Percentiles rank a stretch among this genome's conserved stretches.
phyloP scores from a whole-genome alignment of 768 basidiomycete genomes.

The Favolaschia claudopus region DNA sequence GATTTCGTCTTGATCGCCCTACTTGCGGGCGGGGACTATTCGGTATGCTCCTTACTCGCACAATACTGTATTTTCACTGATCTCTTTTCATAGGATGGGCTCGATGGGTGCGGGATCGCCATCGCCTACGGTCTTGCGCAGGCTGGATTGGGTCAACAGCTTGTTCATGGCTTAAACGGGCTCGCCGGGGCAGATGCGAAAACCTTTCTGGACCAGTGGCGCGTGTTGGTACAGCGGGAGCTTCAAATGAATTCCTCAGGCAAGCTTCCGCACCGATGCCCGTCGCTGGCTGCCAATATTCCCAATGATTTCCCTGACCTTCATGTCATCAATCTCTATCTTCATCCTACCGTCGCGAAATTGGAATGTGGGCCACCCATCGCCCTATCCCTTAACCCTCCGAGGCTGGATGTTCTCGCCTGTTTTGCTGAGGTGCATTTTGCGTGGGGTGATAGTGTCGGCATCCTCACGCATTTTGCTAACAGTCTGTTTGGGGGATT shows the following conservation, averaged over 20 bases:
- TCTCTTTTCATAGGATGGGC: slow-evolving; percentile 9
- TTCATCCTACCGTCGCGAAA: slow-evolving; percentile 38
- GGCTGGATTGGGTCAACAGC: neutral
- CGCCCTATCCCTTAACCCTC: neutral
- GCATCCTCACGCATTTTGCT: neutral
- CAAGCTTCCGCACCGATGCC: slow-evolving; percentile 41
- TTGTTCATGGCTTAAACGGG: no score
- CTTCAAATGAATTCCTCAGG: slow-evolving; percentile 35
- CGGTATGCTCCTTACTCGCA: slow-evolving; percentile 33
- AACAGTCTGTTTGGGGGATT: neutral
- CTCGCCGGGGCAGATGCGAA: no score
- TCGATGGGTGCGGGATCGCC: slow-evolving; percentile 20
- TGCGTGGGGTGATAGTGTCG: neutral
- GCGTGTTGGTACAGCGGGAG: slow-evolving; percentile 31
- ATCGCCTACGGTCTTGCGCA: neutral
- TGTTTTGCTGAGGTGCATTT: neutral
- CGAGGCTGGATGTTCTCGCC: neutral
- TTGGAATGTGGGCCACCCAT: neutral
- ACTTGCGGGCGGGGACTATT: slow-evolving; percentile 51
- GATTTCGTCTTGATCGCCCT: slow-evolving; percentile 49
- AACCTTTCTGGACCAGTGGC: slow-evolving; percentile 32
- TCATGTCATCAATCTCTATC: slow-evolving; percentile 44
- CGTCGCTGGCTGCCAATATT: slow-evolving; percentile 34
- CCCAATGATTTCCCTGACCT: slow-evolving; percentile 39
- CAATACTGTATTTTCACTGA: neutral